Base-by-base conservation (phyloP, 2,329 filamentous ascomycete genomes). In the Aureobasidium melanogenum region DNA sequence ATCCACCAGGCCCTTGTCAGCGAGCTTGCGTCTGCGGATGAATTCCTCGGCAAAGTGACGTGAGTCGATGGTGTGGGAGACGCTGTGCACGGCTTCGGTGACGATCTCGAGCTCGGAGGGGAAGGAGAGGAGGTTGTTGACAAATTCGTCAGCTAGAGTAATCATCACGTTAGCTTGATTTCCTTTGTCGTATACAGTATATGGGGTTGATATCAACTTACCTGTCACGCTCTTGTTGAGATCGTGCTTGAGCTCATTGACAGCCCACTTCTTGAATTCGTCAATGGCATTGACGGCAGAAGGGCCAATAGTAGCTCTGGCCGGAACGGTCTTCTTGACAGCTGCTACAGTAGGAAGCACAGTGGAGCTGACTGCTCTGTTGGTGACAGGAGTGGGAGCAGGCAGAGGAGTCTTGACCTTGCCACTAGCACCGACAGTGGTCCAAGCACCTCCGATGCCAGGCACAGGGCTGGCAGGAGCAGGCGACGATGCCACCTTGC, bases 11-110 rank as follows among this genome's bases (percentile, higher is more conserved):
- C 94, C 94, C 78, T 92, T 94, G 67, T 97, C 93, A 0, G 94
- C 93, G 1, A 95, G 84, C 80, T 89, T 95, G 77, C 92, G 93
- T 68, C 93, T 91, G 36, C 92, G 88, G 63, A 97, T 84, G 70
- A 94, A 99, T 73, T 99, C 94, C 63, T 96, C 89, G 0, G 91
- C 91, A 70, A 97, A 97, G 70, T 95, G 91, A 54, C 89, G 88
- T 0, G 90, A 91, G 70, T 99, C 91, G 75, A 99, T 89, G 0
- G 92, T 95, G 69, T 87, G 88, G 1, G 90, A 95, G 72, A 85
- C 88, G 62, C 85, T 84, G 74, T 97, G 96, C 24, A 97, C 88
- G 9, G 88, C 88, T 71, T 97, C 94, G 14, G 90, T 89, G 68
- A 99, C 92, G 67, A 97, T 83, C 63, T 88, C 84, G 15, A 84